Conservation (phyloP, 768 basidiomycete species). For the Auriscalpium microsporum region DNA sequence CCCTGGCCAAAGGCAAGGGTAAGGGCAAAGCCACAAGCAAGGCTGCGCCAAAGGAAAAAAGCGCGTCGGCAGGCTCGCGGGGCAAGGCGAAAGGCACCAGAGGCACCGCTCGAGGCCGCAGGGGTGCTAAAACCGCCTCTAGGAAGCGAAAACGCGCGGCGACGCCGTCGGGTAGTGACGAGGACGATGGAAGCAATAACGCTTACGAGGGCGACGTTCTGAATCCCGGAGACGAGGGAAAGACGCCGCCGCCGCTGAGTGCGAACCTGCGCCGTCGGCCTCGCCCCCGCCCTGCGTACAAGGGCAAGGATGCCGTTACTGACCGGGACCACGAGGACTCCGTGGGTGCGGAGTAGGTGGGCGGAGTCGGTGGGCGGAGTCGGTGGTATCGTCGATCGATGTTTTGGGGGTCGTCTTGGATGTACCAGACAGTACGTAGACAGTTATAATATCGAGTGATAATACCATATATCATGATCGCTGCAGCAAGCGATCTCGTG, state of each 20-base stretch:
- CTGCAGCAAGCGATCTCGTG: too few species aligned
- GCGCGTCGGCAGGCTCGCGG: not conserved
- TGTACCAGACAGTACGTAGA: too few species aligned
- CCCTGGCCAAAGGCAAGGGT: not conserved
- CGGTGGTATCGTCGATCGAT: too few species aligned
- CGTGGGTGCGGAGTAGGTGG: too few species aligned
- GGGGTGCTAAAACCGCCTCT: conserved; percentile 8
- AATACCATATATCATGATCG: too few species aligned
- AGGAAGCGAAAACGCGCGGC: conserved; percentile 13
- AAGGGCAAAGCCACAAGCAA: not conserved
- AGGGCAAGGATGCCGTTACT: not conserved
- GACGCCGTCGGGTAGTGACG: conserved; percentile 4
- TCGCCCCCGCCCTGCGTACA: conserved; percentile 7
- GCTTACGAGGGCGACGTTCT: not conserved
- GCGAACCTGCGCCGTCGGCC: conserved; percentile 5
- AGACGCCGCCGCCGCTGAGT: conserved; percentile 18
- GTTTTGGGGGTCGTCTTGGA: too few species aligned
- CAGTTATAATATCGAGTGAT: too few species aligned
- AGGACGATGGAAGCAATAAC: not conserved
- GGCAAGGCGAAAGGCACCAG: not conserved
- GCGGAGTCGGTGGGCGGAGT: too few species aligned
- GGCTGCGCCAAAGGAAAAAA: not conserved
- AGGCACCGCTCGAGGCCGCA: conserved; percentile 2
- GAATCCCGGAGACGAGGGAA: not conserved
- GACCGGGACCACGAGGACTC: too few species aligned